Percentiles rank a stretch among this genome's conserved stretches.
Evolutionary conservation across 2,329 filamentous ascomycete species (phyloP).

Genomic region (Catunica adiposa): DNA sequence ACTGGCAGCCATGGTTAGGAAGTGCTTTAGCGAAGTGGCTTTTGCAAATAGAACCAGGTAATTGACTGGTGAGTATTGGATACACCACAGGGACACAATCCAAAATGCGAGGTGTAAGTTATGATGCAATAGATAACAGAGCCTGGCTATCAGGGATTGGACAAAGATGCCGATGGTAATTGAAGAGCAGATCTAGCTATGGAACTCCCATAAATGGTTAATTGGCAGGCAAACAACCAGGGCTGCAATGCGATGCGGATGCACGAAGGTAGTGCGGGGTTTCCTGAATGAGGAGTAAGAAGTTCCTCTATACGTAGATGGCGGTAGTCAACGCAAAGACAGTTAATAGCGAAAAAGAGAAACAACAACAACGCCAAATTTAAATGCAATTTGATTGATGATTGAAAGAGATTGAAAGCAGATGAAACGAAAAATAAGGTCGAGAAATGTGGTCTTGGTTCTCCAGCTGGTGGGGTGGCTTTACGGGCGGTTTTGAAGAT

Average conservation of each 20-base stretch:
- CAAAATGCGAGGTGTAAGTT: background rate
- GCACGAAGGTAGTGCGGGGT: background rate
- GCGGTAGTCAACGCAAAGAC: background rate
- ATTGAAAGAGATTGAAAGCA: background rate
- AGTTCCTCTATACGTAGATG: background rate
- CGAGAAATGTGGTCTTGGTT: background rate
- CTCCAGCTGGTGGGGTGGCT: background rate
- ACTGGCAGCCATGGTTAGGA: conserved; percentile 10
- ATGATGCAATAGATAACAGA: background rate
- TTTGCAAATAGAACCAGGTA: background rate
- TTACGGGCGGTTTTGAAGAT: background rate
- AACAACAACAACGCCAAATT: background rate
- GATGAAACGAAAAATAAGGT: background rate
- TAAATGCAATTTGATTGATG: background rate
- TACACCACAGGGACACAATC: no score
- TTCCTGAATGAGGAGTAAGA: background rate
- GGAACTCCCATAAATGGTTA: background rate
- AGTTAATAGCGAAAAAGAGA: background rate
- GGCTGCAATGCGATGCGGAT: background rate
- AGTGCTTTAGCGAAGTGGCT: background rate
- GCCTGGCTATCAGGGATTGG: background rate
- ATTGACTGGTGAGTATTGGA: no score
- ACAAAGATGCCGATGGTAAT: background rate
- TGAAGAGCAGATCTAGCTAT: background rate
- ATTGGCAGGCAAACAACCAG: no score